phyloP scores from a whole-genome alignment of 768 basidiomycete genomes.

The Boletus patriciae region DNA sequence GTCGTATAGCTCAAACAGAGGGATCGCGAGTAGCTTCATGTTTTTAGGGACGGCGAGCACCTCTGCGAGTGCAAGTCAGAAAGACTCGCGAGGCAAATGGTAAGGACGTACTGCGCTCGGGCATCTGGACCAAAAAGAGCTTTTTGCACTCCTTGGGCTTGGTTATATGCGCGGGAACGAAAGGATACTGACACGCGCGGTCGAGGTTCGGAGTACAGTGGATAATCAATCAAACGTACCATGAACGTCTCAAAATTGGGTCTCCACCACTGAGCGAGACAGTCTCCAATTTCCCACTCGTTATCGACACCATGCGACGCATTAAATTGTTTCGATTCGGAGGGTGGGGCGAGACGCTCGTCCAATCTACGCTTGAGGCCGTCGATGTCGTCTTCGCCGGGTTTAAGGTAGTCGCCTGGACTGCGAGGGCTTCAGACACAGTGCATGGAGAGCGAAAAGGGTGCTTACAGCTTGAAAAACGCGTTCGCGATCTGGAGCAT shows the following conservation, averaged over 20 bases:
- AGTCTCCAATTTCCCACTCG: constrained; percentile 96
- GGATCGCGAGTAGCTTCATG: constrained; percentile 97
- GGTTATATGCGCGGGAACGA: constrained; percentile 92
- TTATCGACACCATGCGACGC: constrained; percentile 74
- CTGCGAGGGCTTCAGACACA: constrained; percentile 37
- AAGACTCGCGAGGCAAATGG: neutral
- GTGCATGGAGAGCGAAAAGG: neutral
- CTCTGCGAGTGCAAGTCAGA: constrained; percentile 48
- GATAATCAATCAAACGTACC: constrained; percentile 50
- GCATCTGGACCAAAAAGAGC: constrained; percentile 93
- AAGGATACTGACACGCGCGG: constrained; percentile 67
- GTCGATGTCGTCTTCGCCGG: constrained; percentile 89
- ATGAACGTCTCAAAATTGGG: constrained; percentile 99
- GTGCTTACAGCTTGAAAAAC: constrained; percentile 94
- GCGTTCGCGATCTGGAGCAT: constrained; percentile 99
- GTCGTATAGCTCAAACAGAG: constrained; percentile 95
- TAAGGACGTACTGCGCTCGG: constrained; percentile 74
- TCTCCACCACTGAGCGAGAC: constrained; percentile 97
- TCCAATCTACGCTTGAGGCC: constrained; percentile 89
- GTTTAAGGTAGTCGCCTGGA: constrained; percentile 98
- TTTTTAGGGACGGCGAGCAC: constrained; percentile 97
- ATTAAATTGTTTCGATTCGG: constrained; percentile 73
- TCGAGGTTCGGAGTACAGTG: neutral
- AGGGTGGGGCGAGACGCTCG: constrained; percentile 81
- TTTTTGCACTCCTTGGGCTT: constrained; percentile 99